These are phyloP conservation scores for Sporisorium scitamineum DNA, from an alignment of 1,284 basidiomycete genomes.

Conservation along the genomic window DNA sequence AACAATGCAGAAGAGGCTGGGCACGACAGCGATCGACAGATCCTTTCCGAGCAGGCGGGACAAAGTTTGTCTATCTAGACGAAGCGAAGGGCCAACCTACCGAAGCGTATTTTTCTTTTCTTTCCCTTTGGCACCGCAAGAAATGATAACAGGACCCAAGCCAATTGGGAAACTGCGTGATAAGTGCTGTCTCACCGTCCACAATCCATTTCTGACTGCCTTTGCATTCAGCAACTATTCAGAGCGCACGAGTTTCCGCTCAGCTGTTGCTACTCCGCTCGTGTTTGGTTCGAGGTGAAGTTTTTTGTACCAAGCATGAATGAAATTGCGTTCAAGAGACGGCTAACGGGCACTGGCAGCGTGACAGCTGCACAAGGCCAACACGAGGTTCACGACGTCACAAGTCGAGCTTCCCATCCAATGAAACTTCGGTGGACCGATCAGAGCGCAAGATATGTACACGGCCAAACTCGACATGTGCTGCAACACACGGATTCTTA, in stretches of 20 bases:
- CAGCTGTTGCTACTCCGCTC: neutral
- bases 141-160: neutral
- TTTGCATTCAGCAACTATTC: neutral
- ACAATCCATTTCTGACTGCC: neutral
- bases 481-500: slow-evolving; percentile 10
- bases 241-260: neutral
- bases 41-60: neutral
- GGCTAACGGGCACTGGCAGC: neutral
- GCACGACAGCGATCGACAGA: slow-evolving; percentile 1
- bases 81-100: too few species aligned
- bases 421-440: slow-evolving; percentile 2
- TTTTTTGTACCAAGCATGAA: neutral
- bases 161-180: slow-evolving; percentile 3
- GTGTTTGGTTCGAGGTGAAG: neutral
- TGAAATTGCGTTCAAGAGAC: neutral
- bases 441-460: slow-evolving; percentile 8
- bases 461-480: slow-evolving; percentile 13
- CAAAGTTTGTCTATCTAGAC: neutral
- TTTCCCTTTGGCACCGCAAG: neutral
- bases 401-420: neutral
- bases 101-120: neutral
- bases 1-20: neutral
- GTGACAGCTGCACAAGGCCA: neutral
- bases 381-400: slow-evolving; percentile 12
- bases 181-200: neutral